Conservation (phyloP, 2,329 filamentous ascomycete species). For the Trichoderma pleuroti region DNA sequence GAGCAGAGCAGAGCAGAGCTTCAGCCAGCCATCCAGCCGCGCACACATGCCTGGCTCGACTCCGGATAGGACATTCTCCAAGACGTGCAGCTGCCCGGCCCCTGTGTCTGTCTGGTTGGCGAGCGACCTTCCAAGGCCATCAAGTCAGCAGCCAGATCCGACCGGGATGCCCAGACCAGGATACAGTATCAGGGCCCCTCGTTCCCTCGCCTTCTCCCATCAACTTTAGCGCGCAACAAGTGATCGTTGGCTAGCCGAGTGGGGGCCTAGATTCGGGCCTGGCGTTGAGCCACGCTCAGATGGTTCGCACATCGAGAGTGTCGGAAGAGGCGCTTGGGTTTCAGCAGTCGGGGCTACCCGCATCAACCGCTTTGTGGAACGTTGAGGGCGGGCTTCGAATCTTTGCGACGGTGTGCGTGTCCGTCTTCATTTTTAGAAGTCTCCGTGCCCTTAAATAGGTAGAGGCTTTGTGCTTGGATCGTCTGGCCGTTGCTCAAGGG, state of each 20-base stretch:
- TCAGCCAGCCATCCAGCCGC: background rate
- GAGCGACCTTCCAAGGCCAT: background rate
- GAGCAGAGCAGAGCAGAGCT: background rate
- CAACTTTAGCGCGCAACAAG: constrained; percentile 11
- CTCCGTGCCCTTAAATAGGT: background rate
- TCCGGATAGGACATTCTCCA: background rate
- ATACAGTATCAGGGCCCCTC: background rate
- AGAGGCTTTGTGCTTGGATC: background rate
- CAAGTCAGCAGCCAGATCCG: background rate
- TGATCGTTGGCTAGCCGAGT: constrained; percentile 18
- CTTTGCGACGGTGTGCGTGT: background rate
- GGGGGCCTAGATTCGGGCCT: constrained; percentile 1
- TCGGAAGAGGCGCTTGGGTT: constrained; percentile 16
- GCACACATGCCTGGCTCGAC: background rate
- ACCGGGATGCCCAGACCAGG: background rate
- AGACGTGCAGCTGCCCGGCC: background rate
- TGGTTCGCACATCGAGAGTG: constrained; percentile 19
- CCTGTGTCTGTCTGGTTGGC: background rate
- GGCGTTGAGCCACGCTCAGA: constrained; percentile 2
- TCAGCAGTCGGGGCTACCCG: constrained; percentile 18
- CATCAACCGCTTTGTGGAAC: constrained; percentile 9
- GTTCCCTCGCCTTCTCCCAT: background rate
- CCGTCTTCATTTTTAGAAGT: background rate
- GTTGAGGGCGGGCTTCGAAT: background rate
- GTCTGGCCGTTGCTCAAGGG: background rate